Base-by-base conservation (phyloP, 2,329 filamentous ascomycete genomes). In the Sphaerostilbella broomeana region DNA sequence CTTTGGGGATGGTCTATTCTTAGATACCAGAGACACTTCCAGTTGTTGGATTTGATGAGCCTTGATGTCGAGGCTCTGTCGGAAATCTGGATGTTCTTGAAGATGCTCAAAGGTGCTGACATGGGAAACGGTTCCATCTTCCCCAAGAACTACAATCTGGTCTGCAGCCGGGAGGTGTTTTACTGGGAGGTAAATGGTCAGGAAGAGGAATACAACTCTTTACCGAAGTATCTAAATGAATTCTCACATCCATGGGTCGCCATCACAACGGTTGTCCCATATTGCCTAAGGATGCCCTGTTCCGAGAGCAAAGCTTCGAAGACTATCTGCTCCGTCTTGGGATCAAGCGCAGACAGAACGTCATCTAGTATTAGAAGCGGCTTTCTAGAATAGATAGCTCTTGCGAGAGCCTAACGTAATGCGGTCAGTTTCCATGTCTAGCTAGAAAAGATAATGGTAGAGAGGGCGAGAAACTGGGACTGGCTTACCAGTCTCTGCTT, bases 261-360 rank as follows among this genome's bases (percentile, higher is more conserved):
- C 53, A 58, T 30, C 2, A 61, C 45, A 3, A 56, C 45, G 0
- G 58, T 56, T 2, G 46, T 35, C 2, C 46, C 41, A 12, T 48
- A 38, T 8, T 38, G 44, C 25, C 42, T 45, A 9, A 60, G 41
- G 7, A 67, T 35, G 0, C 63, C 61, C 12, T 49, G 48, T 4
- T 19, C 18, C 1, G 57, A 54, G 35, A 68, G 63, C 0, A 67
- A 56, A 2, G 50, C 48, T 0, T 53, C 46, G 24, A 65, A 61
- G 2, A 67, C 60, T 7, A 55, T 53, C 17, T 59, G 49, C 32
- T 65, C 61, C 0, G 65, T 67, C 6, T 60, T 49, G 5, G 55
- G 49, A 37, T 65, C 62, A 3, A 64, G 52, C 3, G 59, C 60
- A 1, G 54, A 59, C 12, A 62, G 47, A 5, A 58, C 52, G 22